Base-by-base conservation (phyloP, 352 stramenopile genomes). In the Phytophthora hybrid region DNA sequence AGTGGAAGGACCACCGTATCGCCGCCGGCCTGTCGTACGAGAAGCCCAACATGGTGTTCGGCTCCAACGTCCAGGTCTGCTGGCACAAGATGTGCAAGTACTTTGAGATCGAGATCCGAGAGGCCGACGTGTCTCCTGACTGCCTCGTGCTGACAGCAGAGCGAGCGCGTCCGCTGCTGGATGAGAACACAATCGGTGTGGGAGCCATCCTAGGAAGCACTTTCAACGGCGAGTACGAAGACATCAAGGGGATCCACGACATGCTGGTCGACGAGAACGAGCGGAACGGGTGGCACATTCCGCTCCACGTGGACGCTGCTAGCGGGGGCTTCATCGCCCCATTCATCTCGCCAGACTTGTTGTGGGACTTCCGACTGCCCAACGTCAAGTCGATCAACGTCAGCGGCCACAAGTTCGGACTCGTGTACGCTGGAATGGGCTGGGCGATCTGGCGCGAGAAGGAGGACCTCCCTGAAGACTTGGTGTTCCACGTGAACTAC, bases 131-230 rank as follows among this genome's bases (percentile, higher is more conserved):
- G 34, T 73, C 66, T 14, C 59, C 59, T 0, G 59, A 73, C 7
- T 83, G 70, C 18, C 85, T 97, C 26, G 83, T 95, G 19, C 80
- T 97, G 39, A 97, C 90, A 37, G 78, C 92, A 1, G 86, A 93
- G 55, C 79, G 88, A 34, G 88, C 88, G 13, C 68, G 77, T n/a
- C 79, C 82, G 41, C 73, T 97, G n/a, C 72, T 95, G 1, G 93
- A 97, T 69, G 93, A 98, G 53, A 96, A 97, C 85, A 97, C 93
- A 16, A 97, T 98, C 51, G 90, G 89, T 51, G 88, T 98, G 0
- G 86, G 91, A 8, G 88, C 87, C 10, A 97, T 98, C 32, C 60
- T 98, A 5, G 91, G 92, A 55, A 97, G 89, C 67, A 97, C 93
- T 47, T 97, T 97, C 76, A 97, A 97, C 71, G 93, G 93, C 31